phyloP scores from a whole-genome alignment of 306 rosid genomes.

The Prunus mongolica region DNA sequence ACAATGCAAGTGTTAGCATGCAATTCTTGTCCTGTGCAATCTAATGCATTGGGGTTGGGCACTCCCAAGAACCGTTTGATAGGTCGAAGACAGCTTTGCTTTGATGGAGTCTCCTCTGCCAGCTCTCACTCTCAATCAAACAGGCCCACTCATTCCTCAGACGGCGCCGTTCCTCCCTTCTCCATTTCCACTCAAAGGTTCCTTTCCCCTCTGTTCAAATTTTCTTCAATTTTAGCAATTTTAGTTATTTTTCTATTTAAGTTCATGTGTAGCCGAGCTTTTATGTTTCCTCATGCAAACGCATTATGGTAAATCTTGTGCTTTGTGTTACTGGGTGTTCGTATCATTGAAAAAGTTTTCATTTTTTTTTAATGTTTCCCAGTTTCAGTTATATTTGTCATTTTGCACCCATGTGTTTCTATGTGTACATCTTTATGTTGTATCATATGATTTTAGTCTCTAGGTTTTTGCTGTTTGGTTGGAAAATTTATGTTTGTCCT shows the following conservation, averaged over 20 bases:
- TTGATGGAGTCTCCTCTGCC: conserved; percentile 60
- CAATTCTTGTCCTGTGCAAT: conserved; percentile 38
- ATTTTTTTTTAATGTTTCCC: not conserved
- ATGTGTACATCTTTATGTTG: not conserved
- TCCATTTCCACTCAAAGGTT: conserved; percentile 58
- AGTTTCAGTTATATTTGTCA: not conserved
- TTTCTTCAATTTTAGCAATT: not conserved
- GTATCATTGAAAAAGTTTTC: not conserved
- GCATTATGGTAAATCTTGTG: not conserved
- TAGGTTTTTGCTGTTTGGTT: conserved; percentile 11
- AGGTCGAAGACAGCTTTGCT: conserved; percentile 61
- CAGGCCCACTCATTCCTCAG: conserved; percentile 11
- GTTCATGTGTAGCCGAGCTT: not conserved
- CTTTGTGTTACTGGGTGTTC: not conserved
- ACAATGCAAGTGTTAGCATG: conserved; percentile 63
- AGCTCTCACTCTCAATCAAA: conserved; percentile 43
- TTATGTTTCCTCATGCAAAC: not conserved
- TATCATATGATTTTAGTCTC: not conserved
- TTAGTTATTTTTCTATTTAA: too few relatives aligned
- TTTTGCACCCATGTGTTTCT: not conserved
- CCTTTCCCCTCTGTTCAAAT: not conserved
- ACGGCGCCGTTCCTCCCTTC: conserved; percentile 31
- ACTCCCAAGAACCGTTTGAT: conserved; percentile 36
- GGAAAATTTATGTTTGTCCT: not conserved
- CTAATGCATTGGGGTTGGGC: conserved; percentile 17